These are phyloP conservation scores for Colletotrichum sp. DNA, from an alignment of 2,329 filamentous ascomycete genomes.

Conservation along the genomic window DNA sequence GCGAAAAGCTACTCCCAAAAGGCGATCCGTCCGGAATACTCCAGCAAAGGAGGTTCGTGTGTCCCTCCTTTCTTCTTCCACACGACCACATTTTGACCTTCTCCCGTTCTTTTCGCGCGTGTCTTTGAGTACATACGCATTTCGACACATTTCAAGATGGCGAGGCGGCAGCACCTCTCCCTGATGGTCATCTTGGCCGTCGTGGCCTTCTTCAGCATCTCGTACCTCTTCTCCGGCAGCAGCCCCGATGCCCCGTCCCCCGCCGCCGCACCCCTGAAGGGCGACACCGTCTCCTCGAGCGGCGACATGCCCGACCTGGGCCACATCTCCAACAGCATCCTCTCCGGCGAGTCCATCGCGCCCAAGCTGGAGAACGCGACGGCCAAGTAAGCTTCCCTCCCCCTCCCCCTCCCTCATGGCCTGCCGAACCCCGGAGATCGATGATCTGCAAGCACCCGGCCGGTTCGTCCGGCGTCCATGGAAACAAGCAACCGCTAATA, in stretches of 20 bases:
- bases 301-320: constrained; percentile 40
- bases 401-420: neutral
- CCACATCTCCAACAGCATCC: constrained; percentile 50
- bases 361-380: constrained; percentile 85
- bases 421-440: neutral
- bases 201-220: constrained; percentile 60
- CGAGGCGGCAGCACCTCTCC: constrained; percentile 58
- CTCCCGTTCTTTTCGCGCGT: neutral
- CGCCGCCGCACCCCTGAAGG: constrained; percentile 19
- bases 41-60: neutral
- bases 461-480: neutral
- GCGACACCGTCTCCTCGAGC: constrained; percentile 18
- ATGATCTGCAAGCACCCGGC: neutral
- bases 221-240: constrained; percentile 61
- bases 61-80: neutral
- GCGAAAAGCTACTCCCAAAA: neutral
- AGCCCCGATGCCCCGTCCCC: constrained; percentile 11
- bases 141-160: constrained; percentile 43
- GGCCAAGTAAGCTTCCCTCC: constrained; percentile 61
- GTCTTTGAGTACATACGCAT: neutral
- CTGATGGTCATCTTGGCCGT: constrained; percentile 59
- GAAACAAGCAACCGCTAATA: constrained; percentile 8
- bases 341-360: constrained; percentile 75
- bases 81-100: neutral
- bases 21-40: neutral